A percentile compares a stretch with the other conserved stretches of the same genome.
phyloP scores from a whole-genome alignment of 2,329 filamentous ascomycete genomes.

The Pseudopyrenochaeta lycopersici region DNA sequence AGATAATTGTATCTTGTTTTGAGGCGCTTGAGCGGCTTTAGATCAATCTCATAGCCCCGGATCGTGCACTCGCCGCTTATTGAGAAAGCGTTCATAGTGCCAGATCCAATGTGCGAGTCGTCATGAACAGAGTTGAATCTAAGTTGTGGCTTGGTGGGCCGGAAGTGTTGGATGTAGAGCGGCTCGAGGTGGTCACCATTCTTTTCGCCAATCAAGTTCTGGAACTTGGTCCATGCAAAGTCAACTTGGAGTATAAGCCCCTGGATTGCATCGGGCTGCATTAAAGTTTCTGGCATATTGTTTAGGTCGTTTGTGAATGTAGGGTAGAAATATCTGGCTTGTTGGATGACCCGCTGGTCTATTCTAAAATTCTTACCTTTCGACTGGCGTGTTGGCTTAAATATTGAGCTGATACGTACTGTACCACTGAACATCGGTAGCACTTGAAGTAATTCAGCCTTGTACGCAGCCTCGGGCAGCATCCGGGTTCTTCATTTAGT shows the following conservation, averaged over 20 bases:
- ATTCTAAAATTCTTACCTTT: neutral
- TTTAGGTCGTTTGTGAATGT: neutral
- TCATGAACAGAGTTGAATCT: slow-evolving; percentile 15
- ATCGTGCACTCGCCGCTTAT: slow-evolving; percentile 26
- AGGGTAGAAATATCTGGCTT: neutral
- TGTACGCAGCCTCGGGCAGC: neutral
- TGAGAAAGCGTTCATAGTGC: slow-evolving; percentile 23
- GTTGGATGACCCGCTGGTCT: neutral
- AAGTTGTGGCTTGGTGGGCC: slow-evolving; percentile 26
- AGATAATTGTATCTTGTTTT: slow-evolving; percentile 32
- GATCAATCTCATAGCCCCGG: slow-evolving; percentile 13
- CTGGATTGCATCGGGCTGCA: neutral
- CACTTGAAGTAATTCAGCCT: neutral
- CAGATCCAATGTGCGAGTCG: slow-evolving; percentile 14
- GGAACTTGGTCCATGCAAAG: slow-evolving; percentile 31
- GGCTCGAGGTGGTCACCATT: slow-evolving; percentile 13
- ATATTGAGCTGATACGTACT: neutral
- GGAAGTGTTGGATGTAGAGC: slow-evolving; percentile 30
- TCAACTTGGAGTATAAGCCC: slow-evolving; percentile 24
- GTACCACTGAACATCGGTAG: neutral
- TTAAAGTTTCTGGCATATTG: neutral
- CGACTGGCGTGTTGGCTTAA: neutral
- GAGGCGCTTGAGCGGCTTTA: slow-evolving; percentile 30
- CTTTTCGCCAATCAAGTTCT: slow-evolving; percentile 22
- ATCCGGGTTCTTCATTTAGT: neutral